Evolutionary conservation across 768 basidiomycete species (phyloP), one percentile per base, ranked within the genome.

Genomic region (Mycena rosella): DNA sequence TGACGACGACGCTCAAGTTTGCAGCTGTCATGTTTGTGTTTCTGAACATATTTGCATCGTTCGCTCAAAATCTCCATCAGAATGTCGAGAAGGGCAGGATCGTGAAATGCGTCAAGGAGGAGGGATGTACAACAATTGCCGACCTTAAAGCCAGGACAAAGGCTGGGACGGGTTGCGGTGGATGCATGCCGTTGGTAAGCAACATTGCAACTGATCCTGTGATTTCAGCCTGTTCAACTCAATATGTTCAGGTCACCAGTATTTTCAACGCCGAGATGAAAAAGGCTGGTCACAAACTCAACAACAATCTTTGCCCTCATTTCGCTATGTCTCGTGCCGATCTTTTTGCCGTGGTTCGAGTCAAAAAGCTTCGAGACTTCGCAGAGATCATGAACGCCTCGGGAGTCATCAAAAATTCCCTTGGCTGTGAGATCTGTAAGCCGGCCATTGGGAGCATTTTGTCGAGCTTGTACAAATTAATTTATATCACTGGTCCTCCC

Each of bases 401-500:
- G 3, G 90, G 90, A 22, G 78, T 81, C 24, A 81, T 82, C 42
- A 78, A 81, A 36, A 78, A 84, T 47, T 80, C 87, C 0, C 70
- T 89, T 8, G 92, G 92, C 2, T 94, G 92, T 70, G 92, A 93
- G 77, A 76, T 89, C 26, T 94, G 92, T 79, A 91, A 89, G 71
- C 92, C 92, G 5, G 86, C 85, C 8, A 81, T 92, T 34, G 91
- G 85, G 29, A 85, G 85, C 64, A 84, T 85, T 42, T 73, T 86
- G 29, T 81, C 84, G 1, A 83, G 83, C 68, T 71, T 86, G 76
- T 79, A 44, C n/a, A 67, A 54, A 67, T 52, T 27, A 48, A 18
- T 27, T 40, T 15, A 30, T 22, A 6, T 34, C 24, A 1, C 1
- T 27, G 10, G 3, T 24, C 5, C 22, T 58, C 40, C 17, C 40